Conservation (phyloP, 441 rosid species). For the Pelargonium fulgidum region DNA sequence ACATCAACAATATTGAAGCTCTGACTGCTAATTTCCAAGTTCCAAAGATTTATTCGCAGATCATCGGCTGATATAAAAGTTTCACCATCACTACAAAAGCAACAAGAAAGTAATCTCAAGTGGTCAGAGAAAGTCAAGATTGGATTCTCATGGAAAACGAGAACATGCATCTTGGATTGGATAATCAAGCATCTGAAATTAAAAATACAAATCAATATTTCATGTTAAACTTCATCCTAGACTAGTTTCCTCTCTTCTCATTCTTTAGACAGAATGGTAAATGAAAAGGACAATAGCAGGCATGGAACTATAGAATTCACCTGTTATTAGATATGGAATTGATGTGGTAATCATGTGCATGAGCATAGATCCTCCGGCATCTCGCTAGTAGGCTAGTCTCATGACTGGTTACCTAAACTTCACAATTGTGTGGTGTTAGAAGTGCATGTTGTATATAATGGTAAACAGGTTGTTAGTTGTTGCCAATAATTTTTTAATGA, state of each 20-base stretch:
- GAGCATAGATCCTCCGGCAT: slow-evolving; percentile 91
- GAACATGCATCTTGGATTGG: background rate
- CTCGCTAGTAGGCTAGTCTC: slow-evolving; percentile 85
- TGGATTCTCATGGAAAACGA: background rate
- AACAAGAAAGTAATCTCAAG: slow-evolving; percentile 12
- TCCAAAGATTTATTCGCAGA: slow-evolving; percentile 93
- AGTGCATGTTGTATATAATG: background rate
- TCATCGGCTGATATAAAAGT: slow-evolving; percentile 95
- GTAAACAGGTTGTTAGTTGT: background rate
- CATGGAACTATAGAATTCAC: slow-evolving; percentile 28
- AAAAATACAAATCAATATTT: background rate
- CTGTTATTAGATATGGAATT: slow-evolving; percentile 96
- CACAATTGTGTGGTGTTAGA: slow-evolving; percentile 9
- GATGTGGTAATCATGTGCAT: slow-evolving; percentile 98
- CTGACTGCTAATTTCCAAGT: slow-evolving; percentile 88
- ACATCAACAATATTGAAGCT: slow-evolving; percentile 93
- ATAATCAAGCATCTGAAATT: background rate
- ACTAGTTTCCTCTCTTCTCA: background rate
- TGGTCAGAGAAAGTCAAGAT: slow-evolving; percentile 13
- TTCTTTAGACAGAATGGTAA: background rate
- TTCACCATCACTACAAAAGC: slow-evolving; percentile 70
- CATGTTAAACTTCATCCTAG: background rate
- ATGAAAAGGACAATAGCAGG: background rate
- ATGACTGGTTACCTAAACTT: slow-evolving; percentile 59
- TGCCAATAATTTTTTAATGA: slow-evolving; percentile 6